These are phyloP conservation scores for Stereocaulon alpinum DNA, from an alignment of 495 filamentous ascomycete species.

Conservation along the genomic window DNA sequence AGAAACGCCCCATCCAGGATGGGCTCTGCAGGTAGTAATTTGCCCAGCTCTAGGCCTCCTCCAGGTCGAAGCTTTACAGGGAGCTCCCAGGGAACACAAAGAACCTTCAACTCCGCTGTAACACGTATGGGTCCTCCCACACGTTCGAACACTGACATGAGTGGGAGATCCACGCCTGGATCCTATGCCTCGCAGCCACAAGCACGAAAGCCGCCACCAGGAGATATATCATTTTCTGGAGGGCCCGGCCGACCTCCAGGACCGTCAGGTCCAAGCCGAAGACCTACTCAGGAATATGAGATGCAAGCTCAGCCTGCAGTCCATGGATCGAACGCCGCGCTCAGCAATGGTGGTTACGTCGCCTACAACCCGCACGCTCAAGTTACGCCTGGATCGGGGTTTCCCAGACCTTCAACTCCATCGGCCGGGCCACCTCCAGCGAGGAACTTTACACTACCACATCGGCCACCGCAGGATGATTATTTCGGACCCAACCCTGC, in stretches of 20 bases:
- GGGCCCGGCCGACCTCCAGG: constrained; percentile 6
- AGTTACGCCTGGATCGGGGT: not conserved
- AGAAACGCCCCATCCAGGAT: constrained; percentile 18
- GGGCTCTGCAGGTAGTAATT: constrained; percentile 7
- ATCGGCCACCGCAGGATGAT: constrained; percentile 7
- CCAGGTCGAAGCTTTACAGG: constrained; percentile 11
- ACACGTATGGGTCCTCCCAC: constrained; percentile 8
- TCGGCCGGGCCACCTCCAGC: constrained; percentile 2
- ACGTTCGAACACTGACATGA: constrained; percentile 19
- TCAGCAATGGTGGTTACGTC: constrained; percentile 22
- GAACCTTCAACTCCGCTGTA: constrained; percentile 11
- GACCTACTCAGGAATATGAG: constrained; percentile 20
- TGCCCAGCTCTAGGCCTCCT: constrained; percentile 9
- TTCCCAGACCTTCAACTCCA: not conserved
- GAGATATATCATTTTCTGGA: not conserved
- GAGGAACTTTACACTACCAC: constrained; percentile 9
- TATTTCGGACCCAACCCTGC: constrained; percentile 13
- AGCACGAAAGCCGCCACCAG: constrained; percentile 8
- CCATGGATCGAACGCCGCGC: constrained; percentile 11
- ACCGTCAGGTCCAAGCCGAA: not conserved
- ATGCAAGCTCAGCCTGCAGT: constrained; percentile 17
- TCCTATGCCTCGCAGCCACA: not conserved
- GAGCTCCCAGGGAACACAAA: constrained; percentile 18
- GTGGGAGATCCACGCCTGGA: not conserved
- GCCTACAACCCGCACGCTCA: constrained; percentile 26